These are phyloP conservation scores for Trichoderma parareesei DNA, from an alignment of 495 filamentous ascomycete species.

Conservation along the genomic window DNA sequence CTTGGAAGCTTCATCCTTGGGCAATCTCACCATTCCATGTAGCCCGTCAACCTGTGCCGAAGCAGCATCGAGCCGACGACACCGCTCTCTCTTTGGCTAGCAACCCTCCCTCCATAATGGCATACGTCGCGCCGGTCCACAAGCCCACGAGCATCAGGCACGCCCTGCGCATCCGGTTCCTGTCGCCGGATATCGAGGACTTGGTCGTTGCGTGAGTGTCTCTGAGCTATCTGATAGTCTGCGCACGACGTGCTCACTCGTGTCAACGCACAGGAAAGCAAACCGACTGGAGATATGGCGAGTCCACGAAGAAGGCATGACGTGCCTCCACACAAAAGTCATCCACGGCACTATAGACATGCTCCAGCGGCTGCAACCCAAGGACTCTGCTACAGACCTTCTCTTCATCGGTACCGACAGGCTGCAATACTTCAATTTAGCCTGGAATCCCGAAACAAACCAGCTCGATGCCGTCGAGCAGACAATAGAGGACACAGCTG, in stretches of 20 bases:
- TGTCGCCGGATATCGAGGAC: conserved; percentile 65
- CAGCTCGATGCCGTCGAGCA: conserved; percentile 59
- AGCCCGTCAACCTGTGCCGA: background rate
- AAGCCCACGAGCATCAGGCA: conserved; percentile 81
- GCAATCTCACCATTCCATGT: background rate
- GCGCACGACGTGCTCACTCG: conserved; percentile 13
- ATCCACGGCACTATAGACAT: conserved; percentile 82
- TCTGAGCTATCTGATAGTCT: conserved; percentile 11
- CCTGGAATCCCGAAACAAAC: conserved; percentile 61
- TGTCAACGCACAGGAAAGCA: conserved; percentile 57
- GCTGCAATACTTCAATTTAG: conserved; percentile 79
- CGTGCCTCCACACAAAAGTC: conserved; percentile 51
- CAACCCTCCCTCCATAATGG: conserved; percentile 47
- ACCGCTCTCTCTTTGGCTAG: background rate
- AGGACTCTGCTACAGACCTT: conserved; percentile 66
- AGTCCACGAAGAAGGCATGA: conserved; percentile 26
- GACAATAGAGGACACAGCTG: conserved; percentile 58
- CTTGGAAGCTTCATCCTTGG: background rate
- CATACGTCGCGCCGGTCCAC: conserved; percentile 92
- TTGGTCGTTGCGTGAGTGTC: conserved; percentile 74
- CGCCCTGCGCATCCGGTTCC: conserved; percentile 71
- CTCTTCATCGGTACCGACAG: conserved; percentile 90
- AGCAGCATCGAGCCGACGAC: background rate
- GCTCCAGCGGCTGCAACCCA: conserved; percentile 72
- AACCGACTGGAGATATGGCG: conserved; percentile 83